Evolutionary conservation across 140 eudicot species (phyloP).

Genomic region (Stevia rebaudiana): DNA sequence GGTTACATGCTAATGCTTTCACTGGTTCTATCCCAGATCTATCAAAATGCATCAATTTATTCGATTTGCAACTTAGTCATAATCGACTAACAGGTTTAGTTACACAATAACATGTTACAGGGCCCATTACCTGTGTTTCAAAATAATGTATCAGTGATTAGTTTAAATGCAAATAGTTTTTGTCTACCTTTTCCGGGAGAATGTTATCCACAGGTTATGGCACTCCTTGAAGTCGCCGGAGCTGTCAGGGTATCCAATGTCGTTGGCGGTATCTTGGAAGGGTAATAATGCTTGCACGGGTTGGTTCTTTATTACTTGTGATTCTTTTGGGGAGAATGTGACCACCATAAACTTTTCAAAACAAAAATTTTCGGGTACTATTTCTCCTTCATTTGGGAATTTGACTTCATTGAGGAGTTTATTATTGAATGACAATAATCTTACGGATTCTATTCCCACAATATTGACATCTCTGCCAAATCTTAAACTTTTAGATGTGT

Average conservation of each 20-base stretch:
- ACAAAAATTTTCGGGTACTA: conserved; percentile 46
- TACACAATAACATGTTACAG: conserved; percentile 66
- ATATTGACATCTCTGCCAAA: conserved; percentile 37
- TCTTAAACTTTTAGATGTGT: conserved; percentile 50
- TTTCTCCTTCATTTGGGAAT: conserved; percentile 68
- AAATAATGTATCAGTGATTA: background rate
- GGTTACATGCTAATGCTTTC: conserved; percentile 71
- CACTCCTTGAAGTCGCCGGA: conserved; percentile 58
- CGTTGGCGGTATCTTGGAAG: conserved; percentile 60
- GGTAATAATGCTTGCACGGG: conserved; percentile 62
- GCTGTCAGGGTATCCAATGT: conserved; percentile 55
- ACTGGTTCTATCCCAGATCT: conserved; percentile 73
- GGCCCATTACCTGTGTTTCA: conserved; percentile 59
- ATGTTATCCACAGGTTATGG: conserved; percentile 66
- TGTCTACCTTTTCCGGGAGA: conserved; percentile 47
- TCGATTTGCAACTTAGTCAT: conserved; percentile 79
- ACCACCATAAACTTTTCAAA: conserved; percentile 38
- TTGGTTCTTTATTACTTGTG: conserved; percentile 62
- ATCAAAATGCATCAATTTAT: conserved; percentile 36
- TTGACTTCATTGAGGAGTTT: conserved; percentile 42
- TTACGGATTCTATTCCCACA: conserved; percentile 51
- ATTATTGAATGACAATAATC: conserved; percentile 51
- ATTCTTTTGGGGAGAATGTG: conserved; percentile 44
- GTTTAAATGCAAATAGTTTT: conserved; percentile 44
- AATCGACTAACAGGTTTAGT: conserved; percentile 66